Evolutionary conservation across 768 basidiomycete genomes (phyloP), one percentile per base, ranked within the genome.

Genomic region (Mrakia frigida): DNA sequence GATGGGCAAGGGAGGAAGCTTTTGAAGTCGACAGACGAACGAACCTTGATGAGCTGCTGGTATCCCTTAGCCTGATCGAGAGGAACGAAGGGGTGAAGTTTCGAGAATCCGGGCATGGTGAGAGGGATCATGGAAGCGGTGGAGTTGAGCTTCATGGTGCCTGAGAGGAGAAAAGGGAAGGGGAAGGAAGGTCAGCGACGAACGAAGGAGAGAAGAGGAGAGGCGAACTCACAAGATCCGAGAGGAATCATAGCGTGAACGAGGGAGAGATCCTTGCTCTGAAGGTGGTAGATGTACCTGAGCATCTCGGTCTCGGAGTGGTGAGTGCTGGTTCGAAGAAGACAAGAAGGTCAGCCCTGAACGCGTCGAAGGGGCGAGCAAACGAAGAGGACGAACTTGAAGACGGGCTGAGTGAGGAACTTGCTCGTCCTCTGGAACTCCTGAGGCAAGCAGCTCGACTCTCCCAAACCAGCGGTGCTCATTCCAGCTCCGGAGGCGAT

Each of bases 221-320:
- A 60, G 16, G 52, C 81, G 81, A 79, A 81, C 35, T 79, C 81
- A 78, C 81, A 83, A 6, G 77, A 78, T 35, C 82, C 82, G 53
- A 83, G 81, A 21, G 82, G 90, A 80, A 97, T 98, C 93, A 98
- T 98, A 63, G 93, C 89, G 82, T 99, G 97, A 13, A 92, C 91
- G 43, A 99, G 90, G 39, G 93, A 91, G 75, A 98, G 88, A 82
- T 99, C 97, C 85, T 98, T 98, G 52, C 90, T 90, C 77, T 94
- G 92, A 69, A 99, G 88, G 80, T 94, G 91, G 84, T 93, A 89
- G 81, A 98, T 92, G 77, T 77, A 97, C 52, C 97, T 93, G 46
- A 99, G 86, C 92, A 99, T 94, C 85, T 98, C 94, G 0, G 97
- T 99, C 86, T 99, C 97, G 6, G 94, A 96, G 82, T 98, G 96